Evolutionary conservation across 1,139 yeast species (phyloP).

Genomic region (Candida sp.): DNA sequence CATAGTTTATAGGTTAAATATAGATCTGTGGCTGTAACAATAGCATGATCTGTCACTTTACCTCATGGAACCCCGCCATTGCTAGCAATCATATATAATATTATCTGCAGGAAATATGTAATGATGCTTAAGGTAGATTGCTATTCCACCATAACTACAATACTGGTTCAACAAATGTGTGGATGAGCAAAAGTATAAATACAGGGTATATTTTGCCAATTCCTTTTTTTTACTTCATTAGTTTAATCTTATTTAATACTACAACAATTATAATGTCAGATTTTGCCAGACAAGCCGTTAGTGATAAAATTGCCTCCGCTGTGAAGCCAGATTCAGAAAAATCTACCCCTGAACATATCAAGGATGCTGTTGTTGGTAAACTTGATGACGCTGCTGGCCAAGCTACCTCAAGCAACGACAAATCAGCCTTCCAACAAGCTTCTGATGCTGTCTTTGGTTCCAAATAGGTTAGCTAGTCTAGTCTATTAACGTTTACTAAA

Average conservation of each 20-base stretch:
- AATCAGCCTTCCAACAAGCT: slow-evolving; percentile 40
- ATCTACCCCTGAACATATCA: slow-evolving; percentile 33
- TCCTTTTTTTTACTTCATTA: neutral
- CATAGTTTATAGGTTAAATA: no score
- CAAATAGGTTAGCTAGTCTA: neutral
- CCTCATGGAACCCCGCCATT: no score
- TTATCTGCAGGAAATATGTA: no score
- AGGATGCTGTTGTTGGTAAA: slow-evolving; percentile 33
- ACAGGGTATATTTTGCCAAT: neutral
- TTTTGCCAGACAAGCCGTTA: slow-evolving; percentile 42
- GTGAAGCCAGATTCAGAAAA: slow-evolving; percentile 43
- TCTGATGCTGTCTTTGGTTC: slow-evolving; percentile 34
- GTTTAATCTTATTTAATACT: neutral
- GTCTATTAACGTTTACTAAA: neutral
- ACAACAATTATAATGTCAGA: slow-evolving; percentile 30
- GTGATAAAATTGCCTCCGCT: slow-evolving; percentile 35
- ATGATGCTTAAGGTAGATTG: no score
- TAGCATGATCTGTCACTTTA: no score
- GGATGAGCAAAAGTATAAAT: neutral
- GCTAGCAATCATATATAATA: no score
- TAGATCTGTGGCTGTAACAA: no score
- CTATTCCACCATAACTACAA: no score
- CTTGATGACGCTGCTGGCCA: slow-evolving; percentile 36
- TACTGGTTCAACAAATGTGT: neutral
- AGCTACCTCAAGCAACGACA: slow-evolving; percentile 28